Base-by-base conservation (phyloP, 805 yeast species). In the Yueomyces sp. region DNA sequence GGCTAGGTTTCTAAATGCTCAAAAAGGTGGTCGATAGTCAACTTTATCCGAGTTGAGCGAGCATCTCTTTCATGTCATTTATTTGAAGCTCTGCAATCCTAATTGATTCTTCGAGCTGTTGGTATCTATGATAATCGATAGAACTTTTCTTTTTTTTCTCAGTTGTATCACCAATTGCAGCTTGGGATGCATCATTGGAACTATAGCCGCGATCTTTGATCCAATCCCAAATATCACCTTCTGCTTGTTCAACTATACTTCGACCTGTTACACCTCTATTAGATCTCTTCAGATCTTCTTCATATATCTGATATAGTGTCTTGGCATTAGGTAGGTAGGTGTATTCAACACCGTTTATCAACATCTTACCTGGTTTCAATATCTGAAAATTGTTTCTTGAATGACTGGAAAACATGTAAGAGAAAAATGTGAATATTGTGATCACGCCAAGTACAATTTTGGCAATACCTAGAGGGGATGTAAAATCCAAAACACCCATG, bases 211-310 rank as follows among this genome's bases (percentile, higher is more conserved):
- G 67, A 46, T 64, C 66, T 38, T 69, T 69, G 38, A 84, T 68
- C 94, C 94, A 84, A 40, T 75, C 70, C 92, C 92, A 84, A 39
- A 84, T 55, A 28, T 71, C 70, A 19, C 70, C 66, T 59, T 84
- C 87, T 46, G 77, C 73, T 44, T 68, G 66, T 46, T 65, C 52
- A 26, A 60, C 52, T 47, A 63, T 45, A 47, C 64, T 49, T 9
- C 44, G 40, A 42, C 37, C 48, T 44, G 40, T 52, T 5, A 42
- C 34, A 9, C 42, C 36, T 42, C 38, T 52, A 45, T 40, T 37
- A 11, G 44, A 45, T 33, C 40, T 43, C 42, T 45, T 52, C 29
- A 54, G 46, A 36, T 55, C 55, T 12, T 55, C 50, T 47, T 54
- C 58, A 47, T 57, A 57, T 34, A 49, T 50, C 12, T 50, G 49